Base-by-base conservation (phyloP, 257 asterid species). In the Solanum bulbocastanum region DNA sequence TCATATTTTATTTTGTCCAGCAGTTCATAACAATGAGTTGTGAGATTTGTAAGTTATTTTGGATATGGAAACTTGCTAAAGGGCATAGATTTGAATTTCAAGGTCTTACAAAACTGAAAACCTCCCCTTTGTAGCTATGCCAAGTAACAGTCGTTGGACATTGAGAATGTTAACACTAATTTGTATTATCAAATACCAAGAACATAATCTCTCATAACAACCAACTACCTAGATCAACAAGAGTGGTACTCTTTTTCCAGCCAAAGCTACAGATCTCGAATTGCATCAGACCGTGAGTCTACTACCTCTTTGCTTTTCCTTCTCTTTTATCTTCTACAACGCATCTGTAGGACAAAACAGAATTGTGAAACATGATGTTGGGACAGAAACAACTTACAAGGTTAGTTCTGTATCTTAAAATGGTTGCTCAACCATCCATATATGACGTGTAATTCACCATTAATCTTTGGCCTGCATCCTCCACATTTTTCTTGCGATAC, bases 401-500 rank as follows among this genome's bases (percentile, higher is more conserved):
- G 33, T 22, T 74, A 37, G 32, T 22, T 66, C 37, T 32, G 35
- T 9, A 9, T 42, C 73, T 83, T 39, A 25, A 73, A 66, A 20
- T 49, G 84, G 86, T 87, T 82, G 87, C 96, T 89, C 87, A 96
- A 96, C 98, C 97, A 94, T 92, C 92, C 99, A 88, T 93, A 96
- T 36, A 93, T 94, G 79, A 96, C 97, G 5, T 92, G 96, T 83
- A 96, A 98, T 93, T 96, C 99, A 39, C 98, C 98, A 65, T 92
- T 89, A 87, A 95, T 90, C 88, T 92, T 93, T 4, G 68, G 68
- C 94, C 94, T 11, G 95, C 89, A 88, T 93, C 98, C 86, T 94
- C 95, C 68, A 93, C 88, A 85, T 96, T 97, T 90, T 96, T 95
- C 94, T 93, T 94, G 88, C 94, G 95, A 33, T 95, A 91, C 90